A percentile compares a stretch with the other conserved stretches of the same genome.
Conservation (phyloP, 2,329 filamentous ascomycete genomes). For the Stemphylium vesicarium region DNA sequence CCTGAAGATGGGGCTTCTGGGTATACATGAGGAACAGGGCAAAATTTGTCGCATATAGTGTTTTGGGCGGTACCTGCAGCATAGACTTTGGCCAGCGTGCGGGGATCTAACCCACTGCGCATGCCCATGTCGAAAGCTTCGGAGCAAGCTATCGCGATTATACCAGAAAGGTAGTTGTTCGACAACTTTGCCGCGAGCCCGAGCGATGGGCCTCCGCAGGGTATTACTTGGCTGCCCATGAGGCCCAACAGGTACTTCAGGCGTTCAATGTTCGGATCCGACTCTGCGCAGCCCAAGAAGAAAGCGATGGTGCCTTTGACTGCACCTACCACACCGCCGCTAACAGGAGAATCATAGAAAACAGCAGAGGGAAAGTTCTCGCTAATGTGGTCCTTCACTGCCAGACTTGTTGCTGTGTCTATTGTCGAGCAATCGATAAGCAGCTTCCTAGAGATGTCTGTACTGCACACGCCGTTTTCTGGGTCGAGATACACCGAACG, state of each 20-base stretch:
- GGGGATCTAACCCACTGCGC: slow-evolving; percentile 61
- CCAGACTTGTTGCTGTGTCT: slow-evolving; percentile 59
- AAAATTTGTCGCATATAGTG: slow-evolving; percentile 59
- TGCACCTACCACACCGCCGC: slow-evolving; percentile 61
- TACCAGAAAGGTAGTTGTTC: slow-evolving; percentile 66
- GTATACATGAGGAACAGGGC: slow-evolving; percentile 59
- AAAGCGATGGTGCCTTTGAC: slow-evolving; percentile 60
- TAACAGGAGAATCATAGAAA: slow-evolving; percentile 63
- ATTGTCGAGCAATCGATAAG: slow-evolving; percentile 64
- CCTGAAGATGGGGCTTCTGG: slow-evolving; percentile 56
- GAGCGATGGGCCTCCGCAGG: slow-evolving; percentile 62
- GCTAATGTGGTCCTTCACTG: slow-evolving; percentile 51
- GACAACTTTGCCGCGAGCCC: slow-evolving; percentile 66
- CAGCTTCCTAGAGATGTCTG: slow-evolving; percentile 53
- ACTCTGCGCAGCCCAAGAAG: slow-evolving; percentile 60
- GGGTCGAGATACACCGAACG: slow-evolving; percentile 58
- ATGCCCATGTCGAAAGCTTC: slow-evolving; percentile 69
- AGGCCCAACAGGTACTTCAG: slow-evolving; percentile 55
- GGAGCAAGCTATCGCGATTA: slow-evolving; percentile 64
- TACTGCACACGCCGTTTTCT: slow-evolving; percentile 51
- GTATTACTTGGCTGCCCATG: slow-evolving; percentile 62
- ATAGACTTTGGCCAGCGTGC: slow-evolving; percentile 60
- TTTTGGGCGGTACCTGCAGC: slow-evolving; percentile 60
- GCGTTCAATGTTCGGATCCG: slow-evolving; percentile 52
- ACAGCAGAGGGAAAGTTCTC: slow-evolving; percentile 49